Conservation (phyloP, 257 asterid species). For the Nicotiana tomentosiformis region DNA sequence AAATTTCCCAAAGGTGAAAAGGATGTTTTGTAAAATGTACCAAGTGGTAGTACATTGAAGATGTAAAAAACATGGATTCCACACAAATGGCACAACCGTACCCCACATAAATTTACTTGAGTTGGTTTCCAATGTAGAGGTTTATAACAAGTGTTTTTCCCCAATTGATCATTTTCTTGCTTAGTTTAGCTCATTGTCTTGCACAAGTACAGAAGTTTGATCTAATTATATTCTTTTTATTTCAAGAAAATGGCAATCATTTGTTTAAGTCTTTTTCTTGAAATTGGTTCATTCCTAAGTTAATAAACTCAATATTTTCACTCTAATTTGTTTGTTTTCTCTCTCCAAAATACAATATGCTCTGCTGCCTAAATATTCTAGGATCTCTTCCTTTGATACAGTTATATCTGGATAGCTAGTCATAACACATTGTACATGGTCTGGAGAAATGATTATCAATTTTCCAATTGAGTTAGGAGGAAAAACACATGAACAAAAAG, state of each 20-base stretch:
- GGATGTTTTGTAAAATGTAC: conserved; percentile 9
- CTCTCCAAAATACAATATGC: background rate
- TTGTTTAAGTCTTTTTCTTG: background rate
- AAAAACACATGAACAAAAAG: conserved; percentile 6
- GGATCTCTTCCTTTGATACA: background rate
- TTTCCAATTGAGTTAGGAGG: background rate
- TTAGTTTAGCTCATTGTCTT: background rate
- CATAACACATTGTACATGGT: background rate
- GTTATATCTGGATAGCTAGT: background rate
- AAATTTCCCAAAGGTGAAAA: background rate
- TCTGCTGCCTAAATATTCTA: background rate
- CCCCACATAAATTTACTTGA: conserved; percentile 11
- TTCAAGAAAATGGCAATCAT: background rate
- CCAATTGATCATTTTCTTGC: background rate
- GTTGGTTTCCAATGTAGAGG: conserved; percentile 8
- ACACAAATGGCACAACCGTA: background rate
- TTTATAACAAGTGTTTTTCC: background rate
- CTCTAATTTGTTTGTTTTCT: background rate
- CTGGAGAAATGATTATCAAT: background rate
- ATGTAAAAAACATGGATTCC: conserved; percentile 4
- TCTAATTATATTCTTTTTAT: background rate
- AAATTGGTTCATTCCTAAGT: background rate
- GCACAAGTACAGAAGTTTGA: background rate
- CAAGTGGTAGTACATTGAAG: conserved; percentile 10
- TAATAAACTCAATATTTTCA: background rate